phyloP scores from a whole-genome alignment of 106 monocot genomes.

The Dendrobium officinale region DNA sequence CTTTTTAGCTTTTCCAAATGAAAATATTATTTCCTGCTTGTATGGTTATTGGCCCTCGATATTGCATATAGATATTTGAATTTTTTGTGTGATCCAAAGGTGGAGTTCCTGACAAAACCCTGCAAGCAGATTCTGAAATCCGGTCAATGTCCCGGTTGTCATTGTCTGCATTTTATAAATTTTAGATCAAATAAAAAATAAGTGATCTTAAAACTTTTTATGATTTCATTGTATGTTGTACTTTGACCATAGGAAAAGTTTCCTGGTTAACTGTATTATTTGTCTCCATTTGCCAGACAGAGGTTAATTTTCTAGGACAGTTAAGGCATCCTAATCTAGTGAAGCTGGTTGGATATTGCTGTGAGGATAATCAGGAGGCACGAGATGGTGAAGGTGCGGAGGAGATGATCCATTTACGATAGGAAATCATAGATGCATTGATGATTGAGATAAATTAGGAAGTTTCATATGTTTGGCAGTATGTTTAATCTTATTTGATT shows the following conservation, averaged over 20 bases:
- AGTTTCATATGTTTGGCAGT: too few relatives aligned
- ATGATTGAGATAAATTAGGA: too few relatives aligned
- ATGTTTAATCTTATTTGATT: too few relatives aligned
- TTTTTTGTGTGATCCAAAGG: neutral
- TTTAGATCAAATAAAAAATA: neutral
- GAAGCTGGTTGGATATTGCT: slow-evolving; percentile 90
- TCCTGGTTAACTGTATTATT: neutral
- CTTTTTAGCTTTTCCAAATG: neutral
- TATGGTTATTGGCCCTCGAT: neutral
- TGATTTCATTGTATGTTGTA: neutral
- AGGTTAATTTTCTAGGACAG: slow-evolving; percentile 89
- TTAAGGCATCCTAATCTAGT: slow-evolving; percentile 93
- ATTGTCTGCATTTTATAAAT: neutral
- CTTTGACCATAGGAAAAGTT: neutral
- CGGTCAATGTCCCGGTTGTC: neutral
- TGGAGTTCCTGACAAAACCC: neutral
- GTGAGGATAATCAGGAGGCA: slow-evolving; percentile 34
- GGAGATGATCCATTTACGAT: too few relatives aligned
- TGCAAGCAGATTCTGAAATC: neutral
- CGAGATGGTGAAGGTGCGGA: too few relatives aligned
- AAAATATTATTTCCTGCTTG: neutral
- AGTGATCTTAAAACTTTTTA: neutral
- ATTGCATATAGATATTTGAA: neutral
- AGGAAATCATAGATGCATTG: too few relatives aligned
- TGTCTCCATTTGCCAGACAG: slow-evolving; percentile 50